Evolutionary conservation across 2,329 filamentous ascomycete species (phyloP), one percentile per base, ranked within the genome.

Genomic region (Blumeria hordei): DNA sequence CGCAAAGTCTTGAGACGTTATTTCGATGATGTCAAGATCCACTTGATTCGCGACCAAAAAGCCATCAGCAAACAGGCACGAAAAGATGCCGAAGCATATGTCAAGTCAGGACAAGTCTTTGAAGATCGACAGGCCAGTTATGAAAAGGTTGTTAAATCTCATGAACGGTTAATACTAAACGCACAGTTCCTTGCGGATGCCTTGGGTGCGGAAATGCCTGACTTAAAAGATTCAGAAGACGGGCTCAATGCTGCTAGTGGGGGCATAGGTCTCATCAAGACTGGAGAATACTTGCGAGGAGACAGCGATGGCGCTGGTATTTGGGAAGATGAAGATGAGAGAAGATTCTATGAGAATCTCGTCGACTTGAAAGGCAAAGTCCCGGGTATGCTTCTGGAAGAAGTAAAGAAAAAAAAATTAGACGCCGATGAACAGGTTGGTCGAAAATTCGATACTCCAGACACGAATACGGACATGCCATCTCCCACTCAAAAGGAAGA

Each of bases 291-390:
- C 64, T 73, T 96, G 41, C 83, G 87, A 39, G 88, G 88, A 11
- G 85, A 93, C 66, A 83, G 82, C 21, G 90, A 96, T 57, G 88
- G 88, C 18, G 78, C 88, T 28, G 92, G 92, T 0, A 96, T 98
- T 59, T 98, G 92, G 92, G 88, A 95, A 69, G 92, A 98, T 62
- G 92, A 98, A 64, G 92, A 98, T 55, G 90, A 98, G 68, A 81
- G 92, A 57, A 85, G 92, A 58, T 98, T 98, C 67, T 98, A 98
- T 69, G 92, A 98, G 71, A 96, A 95, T 60, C 69, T 98, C 10
- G 84, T 94, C 11, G 92, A 98, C 65, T 72, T 98, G 14, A 94
- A 93, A 65, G 92, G 93, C 61, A 93, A 94, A 62, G 92, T 98
- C 2, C 93, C 92, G 0, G 83, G 83, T 1, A 93, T 98, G 62